A percentile compares a stretch with the other conserved stretches of the same genome.
Conservation (phyloP, 1,139 yeast genomes). For the Magnusiomyces suaveolens region DNA sequence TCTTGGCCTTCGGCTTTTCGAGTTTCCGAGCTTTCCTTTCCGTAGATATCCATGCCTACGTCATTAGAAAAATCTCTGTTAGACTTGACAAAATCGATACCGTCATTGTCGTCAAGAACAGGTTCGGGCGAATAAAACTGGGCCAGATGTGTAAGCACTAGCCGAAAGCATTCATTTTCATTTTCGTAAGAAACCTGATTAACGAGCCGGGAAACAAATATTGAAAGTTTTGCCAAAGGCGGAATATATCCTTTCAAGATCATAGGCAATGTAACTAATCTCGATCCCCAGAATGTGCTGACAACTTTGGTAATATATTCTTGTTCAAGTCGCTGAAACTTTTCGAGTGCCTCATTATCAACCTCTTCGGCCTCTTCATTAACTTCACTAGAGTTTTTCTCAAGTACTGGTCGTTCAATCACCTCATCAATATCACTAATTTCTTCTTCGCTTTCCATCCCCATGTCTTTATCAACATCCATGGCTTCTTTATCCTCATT, state of each 20-base stretch:
- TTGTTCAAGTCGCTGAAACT: neutral
- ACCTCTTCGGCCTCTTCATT: conserved; percentile 20
- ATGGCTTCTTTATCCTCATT: neutral
- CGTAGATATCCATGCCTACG: too few species aligned
- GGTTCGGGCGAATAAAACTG: conserved; percentile 64
- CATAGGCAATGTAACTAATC: conserved; percentile 52
- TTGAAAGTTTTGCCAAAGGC: conserved; percentile 51
- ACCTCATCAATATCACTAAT: too few species aligned
- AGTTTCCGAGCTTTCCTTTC: neutral
- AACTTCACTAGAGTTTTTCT: conserved; percentile 13
- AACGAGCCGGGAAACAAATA: conserved; percentile 55
- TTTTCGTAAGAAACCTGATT: conserved; percentile 49
- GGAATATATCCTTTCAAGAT: conserved; percentile 57
- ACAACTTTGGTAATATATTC: neutral
- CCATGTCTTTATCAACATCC: neutral
- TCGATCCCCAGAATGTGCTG: conserved; percentile 3
- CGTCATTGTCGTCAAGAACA: conserved; percentile 22
- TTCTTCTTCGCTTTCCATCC: conserved; percentile 22
- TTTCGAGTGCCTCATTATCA: neutral
- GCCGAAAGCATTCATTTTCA: conserved; percentile 59
- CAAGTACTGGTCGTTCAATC: too few species aligned
- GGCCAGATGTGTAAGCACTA: conserved; percentile 60
- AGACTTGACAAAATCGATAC: neutral
- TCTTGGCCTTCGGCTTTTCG: conserved; percentile 2
- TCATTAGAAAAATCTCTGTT: neutral